A percentile compares a stretch with the other conserved stretches of the same genome.
Evolutionary conservation across 2,329 filamentous ascomycete genomes (phyloP).

Genomic region (Epicoccum nigrum): DNA sequence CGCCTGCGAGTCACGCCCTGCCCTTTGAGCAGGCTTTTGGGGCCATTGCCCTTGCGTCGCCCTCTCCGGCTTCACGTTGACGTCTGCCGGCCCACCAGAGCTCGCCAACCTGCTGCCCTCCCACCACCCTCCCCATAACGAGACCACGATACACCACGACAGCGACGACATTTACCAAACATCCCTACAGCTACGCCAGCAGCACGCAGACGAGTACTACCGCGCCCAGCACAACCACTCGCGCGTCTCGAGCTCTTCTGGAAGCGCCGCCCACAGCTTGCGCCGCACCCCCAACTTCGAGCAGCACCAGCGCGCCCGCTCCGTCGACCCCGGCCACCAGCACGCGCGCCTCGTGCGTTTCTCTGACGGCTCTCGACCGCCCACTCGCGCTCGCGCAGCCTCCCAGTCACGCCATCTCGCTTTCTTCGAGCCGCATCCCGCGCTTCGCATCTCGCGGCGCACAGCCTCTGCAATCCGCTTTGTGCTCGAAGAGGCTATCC

Average conservation of each 20-base stretch:
- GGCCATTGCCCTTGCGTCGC: slow-evolving; percentile 1
- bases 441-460: slow-evolving; percentile 76
- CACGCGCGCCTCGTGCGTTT: slow-evolving; percentile 45
- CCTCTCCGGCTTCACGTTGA: slow-evolving; percentile 30
- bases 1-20: slow-evolving; percentile 27
- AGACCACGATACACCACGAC: slow-evolving; percentile 47
- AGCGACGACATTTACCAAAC: slow-evolving; percentile 44
- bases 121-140: slow-evolving; percentile 39
- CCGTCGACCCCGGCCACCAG: slow-evolving; percentile 51
- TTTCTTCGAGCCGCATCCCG: slow-evolving; percentile 56
- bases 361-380: slow-evolving; percentile 34
- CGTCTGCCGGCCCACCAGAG: slow-evolving; percentile 33
- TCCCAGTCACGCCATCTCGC: slow-evolving; percentile 17
- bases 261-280: slow-evolving; percentile 56
- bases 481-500: slow-evolving; percentile 87
- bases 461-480: slow-evolving; percentile 92
- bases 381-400: slow-evolving; percentile 37
- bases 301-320: slow-evolving; percentile 47
- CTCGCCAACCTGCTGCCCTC: slow-evolving; percentile 39
- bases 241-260: slow-evolving; percentile 60
- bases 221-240: slow-evolving; percentile 47
- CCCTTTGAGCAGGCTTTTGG: slow-evolving; percentile 12
- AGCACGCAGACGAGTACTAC: slow-evolving; percentile 46
- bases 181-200: slow-evolving; percentile 52
- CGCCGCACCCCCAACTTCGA: slow-evolving; percentile 59